Percentiles rank a stretch among this genome's conserved stretches.
phyloP scores from a whole-genome alignment of 805 yeast genomes.

The Metschnikowia gruessii region DNA sequence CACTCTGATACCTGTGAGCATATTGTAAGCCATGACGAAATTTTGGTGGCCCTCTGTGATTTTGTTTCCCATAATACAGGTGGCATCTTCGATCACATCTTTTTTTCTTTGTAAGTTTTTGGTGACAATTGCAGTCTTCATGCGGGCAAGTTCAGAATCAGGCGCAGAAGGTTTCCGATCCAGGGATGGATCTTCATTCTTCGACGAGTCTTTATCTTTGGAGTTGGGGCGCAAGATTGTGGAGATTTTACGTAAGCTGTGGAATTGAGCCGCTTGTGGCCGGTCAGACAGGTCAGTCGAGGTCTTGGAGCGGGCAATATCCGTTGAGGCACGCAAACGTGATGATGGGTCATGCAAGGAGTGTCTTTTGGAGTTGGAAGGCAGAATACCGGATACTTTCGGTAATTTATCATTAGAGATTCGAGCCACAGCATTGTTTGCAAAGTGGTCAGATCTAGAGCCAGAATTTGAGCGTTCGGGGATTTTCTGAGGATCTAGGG shows the following conservation, averaged over 20 bases:
- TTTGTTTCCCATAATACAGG: conserved; percentile 70
- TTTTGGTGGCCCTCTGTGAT: conserved; percentile 92
- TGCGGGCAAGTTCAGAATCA: conserved; percentile 47
- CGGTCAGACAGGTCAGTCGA: conserved; percentile 7
- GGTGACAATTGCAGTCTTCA: conserved; percentile 48
- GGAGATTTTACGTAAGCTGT: conserved; percentile 14
- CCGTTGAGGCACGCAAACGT: conserved; percentile 4
- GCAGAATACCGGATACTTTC: background rate
- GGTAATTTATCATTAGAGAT: background rate
- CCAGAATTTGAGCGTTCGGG: background rate
- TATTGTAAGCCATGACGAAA: conserved; percentile 91
- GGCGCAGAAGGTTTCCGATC: conserved; percentile 9
- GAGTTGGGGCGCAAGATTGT: conserved; percentile 7
- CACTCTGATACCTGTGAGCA: conserved; percentile 95
- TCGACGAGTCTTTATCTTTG: background rate
- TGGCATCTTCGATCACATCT: conserved; percentile 47
- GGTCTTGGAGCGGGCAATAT: background rate
- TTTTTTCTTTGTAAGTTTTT: conserved; percentile 41
- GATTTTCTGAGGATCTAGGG: background rate
- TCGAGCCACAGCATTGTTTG: background rate
- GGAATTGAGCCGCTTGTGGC: conserved; percentile 10
- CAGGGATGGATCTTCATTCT: background rate
- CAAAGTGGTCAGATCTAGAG: background rate
- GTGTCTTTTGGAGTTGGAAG: conserved; percentile 7
- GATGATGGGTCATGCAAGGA: conserved; percentile 9